phyloP scores from a whole-genome alignment of 192 early-diverging fungal species.

The Phlyctochytrium arcticum region DNA sequence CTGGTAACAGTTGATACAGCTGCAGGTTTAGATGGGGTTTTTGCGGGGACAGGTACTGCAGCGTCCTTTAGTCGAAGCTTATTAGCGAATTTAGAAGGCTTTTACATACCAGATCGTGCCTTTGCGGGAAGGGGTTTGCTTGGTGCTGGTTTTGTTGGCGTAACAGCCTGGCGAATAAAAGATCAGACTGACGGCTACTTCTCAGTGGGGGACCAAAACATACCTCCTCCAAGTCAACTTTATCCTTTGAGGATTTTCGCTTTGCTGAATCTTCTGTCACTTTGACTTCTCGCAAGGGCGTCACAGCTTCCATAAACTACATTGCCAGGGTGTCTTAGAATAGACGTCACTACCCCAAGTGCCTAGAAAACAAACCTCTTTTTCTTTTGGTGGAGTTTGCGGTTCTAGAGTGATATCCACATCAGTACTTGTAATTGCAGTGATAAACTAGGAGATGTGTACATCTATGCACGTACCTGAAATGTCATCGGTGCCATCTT shows the following conservation, averaged over 20 bases:
- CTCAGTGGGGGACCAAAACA: background rate
- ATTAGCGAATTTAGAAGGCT: no score
- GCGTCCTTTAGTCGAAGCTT: background rate
- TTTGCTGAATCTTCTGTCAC: background rate
- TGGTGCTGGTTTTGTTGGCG: conserved; percentile 16
- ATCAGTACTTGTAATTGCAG: no score
- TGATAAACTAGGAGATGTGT: no score
- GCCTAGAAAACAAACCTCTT: conserved; percentile 14
- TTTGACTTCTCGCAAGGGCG: conserved; percentile 10
- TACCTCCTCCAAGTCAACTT: background rate
- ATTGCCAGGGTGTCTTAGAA: background rate
- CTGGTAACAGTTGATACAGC: background rate
- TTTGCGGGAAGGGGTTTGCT: no score
- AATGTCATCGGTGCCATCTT: conserved; percentile 58
- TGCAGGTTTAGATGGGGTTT: conserved; percentile 29
- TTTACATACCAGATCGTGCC: no score
- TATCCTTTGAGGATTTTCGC: conserved; percentile 12
- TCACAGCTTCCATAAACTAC: background rate
- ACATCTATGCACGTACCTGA: no score
- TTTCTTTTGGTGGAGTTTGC: conserved; percentile 27
- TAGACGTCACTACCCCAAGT: background rate
- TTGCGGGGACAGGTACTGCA: background rate
- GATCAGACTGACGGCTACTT: background rate
- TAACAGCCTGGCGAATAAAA: background rate
- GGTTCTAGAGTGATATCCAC: conserved; percentile 22